Percentiles rank a stretch among this genome's conserved stretches.
These are phyloP conservation scores for Drosera capensis DNA, from an alignment of 148 eudicot genomes.

Conservation along the genomic window DNA sequence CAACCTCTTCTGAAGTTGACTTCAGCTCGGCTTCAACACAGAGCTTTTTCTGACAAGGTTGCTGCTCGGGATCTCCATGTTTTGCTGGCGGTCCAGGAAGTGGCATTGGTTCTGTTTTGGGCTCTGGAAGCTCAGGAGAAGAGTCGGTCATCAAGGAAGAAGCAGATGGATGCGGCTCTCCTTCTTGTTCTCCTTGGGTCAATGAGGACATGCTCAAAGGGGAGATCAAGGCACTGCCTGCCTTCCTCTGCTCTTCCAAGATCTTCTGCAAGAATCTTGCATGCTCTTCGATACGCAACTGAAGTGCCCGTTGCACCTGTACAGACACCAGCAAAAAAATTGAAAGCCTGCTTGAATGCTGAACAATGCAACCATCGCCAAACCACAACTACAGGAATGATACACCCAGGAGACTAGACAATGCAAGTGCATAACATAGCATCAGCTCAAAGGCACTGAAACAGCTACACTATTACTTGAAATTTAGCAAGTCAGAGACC, in stretches of 20 bases:
- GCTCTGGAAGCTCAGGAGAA: conserved; percentile 12
- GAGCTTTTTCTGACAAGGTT: conserved; percentile 14
- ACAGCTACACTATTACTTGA: too few species aligned
- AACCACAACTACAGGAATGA: background rate
- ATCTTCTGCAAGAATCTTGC: conserved; percentile 34
- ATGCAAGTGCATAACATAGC: too few species aligned
- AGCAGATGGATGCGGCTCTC: conserved; percentile 2
- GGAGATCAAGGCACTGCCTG: conserved; percentile 15
- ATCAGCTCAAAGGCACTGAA: too few species aligned
- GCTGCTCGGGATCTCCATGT: conserved; percentile 10
- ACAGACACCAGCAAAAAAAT: background rate
- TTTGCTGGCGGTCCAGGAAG: conserved; percentile 7
- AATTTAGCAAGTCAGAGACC: too few species aligned
- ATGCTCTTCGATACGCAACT: conserved; percentile 32
- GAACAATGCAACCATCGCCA: background rate
- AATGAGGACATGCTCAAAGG: background rate
- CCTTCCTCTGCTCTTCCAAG: conserved; percentile 30
- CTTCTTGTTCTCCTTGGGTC: background rate
- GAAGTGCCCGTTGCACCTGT: conserved; percentile 32
- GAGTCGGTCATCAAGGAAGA: conserved; percentile 10
- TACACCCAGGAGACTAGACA: too few species aligned
- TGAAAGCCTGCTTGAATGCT: too few species aligned
- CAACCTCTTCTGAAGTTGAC: conserved; percentile 1
- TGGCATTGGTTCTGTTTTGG: conserved; percentile 13
- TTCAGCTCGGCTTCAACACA: conserved; percentile 9